Percentiles rank a stretch among this genome's conserved stretches.
Evolutionary conservation across 169 alveolate genomes (phyloP).

Genomic region (Plasmodium gallinaceum): DNA sequence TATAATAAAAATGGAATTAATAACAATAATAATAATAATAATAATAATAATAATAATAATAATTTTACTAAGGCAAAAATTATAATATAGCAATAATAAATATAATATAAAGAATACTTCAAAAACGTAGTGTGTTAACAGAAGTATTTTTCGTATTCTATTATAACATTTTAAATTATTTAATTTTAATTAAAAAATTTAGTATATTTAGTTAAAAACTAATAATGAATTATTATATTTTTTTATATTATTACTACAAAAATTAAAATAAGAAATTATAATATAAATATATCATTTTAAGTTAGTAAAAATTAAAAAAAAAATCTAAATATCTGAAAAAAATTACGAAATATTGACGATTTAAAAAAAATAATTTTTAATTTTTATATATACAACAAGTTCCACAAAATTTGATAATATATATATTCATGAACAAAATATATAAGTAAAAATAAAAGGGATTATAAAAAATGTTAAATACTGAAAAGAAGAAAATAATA

Average conservation of each 20-base stretch:
- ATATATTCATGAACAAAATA: conserved; percentile 8
- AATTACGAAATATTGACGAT: conserved; percentile 24
- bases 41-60: background rate
- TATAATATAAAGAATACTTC: too few relatives aligned
- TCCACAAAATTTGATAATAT: conserved; percentile 25
- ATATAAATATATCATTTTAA: background rate
- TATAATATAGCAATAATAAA: too few relatives aligned
- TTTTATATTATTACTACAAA: conserved; percentile 39
- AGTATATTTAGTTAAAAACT: conserved; percentile 28
- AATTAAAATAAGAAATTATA: conserved; percentile 19
- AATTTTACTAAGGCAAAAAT: too few relatives aligned
- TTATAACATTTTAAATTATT: too few relatives aligned
- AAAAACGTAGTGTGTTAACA: too few relatives aligned
- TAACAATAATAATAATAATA: background rate
- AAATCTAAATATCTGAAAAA: background rate
- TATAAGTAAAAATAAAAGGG: conserved; percentile 11
- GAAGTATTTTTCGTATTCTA: too few relatives aligned
- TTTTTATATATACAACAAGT: conserved; percentile 55
- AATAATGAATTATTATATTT: conserved; percentile 28
- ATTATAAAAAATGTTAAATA: conserved; percentile 3
- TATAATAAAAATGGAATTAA: too few relatives aligned
- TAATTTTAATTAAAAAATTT: too few relatives aligned
- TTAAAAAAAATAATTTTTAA: conserved; percentile 31
- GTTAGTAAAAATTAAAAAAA: too few relatives aligned
- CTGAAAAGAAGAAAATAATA: conserved; percentile 2